phyloP scores from a whole-genome alignment of 2,329 filamentous ascomycete genomes.

The Cytospora piceae region DNA sequence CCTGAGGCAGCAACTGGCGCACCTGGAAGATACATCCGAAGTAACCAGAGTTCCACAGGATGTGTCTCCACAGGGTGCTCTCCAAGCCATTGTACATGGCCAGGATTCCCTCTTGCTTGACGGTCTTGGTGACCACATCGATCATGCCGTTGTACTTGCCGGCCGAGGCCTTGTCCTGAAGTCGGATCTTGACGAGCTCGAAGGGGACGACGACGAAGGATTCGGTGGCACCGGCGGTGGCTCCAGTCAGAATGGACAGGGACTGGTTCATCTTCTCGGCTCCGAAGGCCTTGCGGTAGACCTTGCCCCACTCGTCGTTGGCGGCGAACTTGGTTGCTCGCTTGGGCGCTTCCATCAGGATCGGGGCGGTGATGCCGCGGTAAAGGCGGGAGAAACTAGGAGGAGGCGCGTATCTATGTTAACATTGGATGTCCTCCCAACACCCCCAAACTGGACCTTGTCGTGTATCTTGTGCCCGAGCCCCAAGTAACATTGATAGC shows the following conservation, averaged over 20 bases:
- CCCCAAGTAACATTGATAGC: background rate
- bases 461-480: background rate
- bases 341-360: conserved; percentile 88
- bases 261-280: conserved; percentile 86
- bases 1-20: conserved; percentile 77
- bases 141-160: conserved; percentile 84
- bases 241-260: conserved; percentile 90
- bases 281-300: conserved; percentile 88
- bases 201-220: conserved; percentile 97
- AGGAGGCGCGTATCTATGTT: conserved; percentile 18
- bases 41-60: conserved; percentile 83
- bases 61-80: conserved; percentile 94
- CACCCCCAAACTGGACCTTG: background rate
- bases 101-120: conserved; percentile 80
- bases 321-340: conserved; percentile 98
- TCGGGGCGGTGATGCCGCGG: conserved; percentile 92
- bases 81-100: conserved; percentile 97
- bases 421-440: background rate
- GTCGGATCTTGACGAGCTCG: conserved; percentile 96
- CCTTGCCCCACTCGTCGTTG: conserved; percentile 96
- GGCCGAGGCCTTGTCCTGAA: conserved; percentile 93
- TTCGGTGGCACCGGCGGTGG: conserved; percentile 93
- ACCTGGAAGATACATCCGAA: conserved; percentile 99
- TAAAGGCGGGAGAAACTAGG: conserved; percentile 84
- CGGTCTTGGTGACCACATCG: conserved; percentile 79